Evolutionary conservation across 768 basidiomycete species (phyloP), one percentile per base, ranked within the genome.

Genomic region (Psilocybe sp.): DNA sequence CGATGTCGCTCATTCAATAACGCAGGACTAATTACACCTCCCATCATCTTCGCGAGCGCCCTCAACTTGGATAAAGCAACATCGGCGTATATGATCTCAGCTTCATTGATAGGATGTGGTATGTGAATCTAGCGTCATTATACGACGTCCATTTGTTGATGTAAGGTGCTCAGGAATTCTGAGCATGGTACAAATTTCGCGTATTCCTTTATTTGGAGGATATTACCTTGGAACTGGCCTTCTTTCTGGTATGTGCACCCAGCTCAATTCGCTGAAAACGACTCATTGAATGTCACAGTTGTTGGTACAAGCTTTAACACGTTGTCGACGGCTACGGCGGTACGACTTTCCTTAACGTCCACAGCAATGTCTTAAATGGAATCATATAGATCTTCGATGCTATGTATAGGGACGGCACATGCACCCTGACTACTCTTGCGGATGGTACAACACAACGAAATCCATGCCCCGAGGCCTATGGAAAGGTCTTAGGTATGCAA

Each of bases 281-380:
- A 18, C 32, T 33, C 4, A 9, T 12, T 3, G 1, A 18, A 28
- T n/a, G 9, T n/a, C 44, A 36, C 81, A 15, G 88, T 92, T 19
- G 87, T 91, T 4, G 90, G 90, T 10, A 87, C 85, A 1, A 86
- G 84, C 55, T 90, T 91, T 58, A 76, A 85, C 8, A 88, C 88
- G 0, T 71, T 91, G 16, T 84, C 82, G 44, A 87, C 86, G 0
- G 88, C 84, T 1, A 76, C 77, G 56, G 74, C 85, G 2, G 84
- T 85, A 57, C 5, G 80, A 19, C 16, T 7, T 9, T 37, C 1
- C 16, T 23, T 15, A 11, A n/a, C 20, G 34, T 9, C 15, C 1
- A 39, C 4, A 4, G 23, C 28, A 34, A 40, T 19, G 3, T 31
- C 40, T 47, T 34, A 6, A 4, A 20, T 40, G 39, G 33, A 44